Conservation (phyloP, 1,284 basidiomycete species). For the Coriolopsis trogii region DNA sequence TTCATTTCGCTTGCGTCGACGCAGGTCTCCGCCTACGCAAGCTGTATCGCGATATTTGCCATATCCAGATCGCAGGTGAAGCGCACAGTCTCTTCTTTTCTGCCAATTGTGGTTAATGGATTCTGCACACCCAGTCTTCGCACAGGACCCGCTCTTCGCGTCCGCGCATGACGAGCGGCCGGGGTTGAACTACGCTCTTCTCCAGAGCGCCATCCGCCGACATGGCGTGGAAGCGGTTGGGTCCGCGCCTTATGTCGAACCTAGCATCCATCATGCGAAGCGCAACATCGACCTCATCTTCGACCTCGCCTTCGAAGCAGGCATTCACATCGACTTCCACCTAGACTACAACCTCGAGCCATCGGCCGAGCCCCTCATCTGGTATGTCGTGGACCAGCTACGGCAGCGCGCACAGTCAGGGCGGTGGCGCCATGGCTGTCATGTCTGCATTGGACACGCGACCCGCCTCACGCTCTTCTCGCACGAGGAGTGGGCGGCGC, state of each 20-base stretch:
- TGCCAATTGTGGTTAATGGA: conserved; percentile 7
- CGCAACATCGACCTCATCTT: conserved; percentile 58
- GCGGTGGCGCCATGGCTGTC: conserved; percentile 27
- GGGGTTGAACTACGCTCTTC: conserved; percentile 47
- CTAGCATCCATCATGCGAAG: conserved; percentile 46
- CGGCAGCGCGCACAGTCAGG: conserved; percentile 26
- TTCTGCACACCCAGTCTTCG: conserved; percentile 49
- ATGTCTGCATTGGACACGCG: conserved; percentile 62
- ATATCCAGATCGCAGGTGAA: conserved; percentile 60
- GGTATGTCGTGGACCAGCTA: conserved; percentile 50
- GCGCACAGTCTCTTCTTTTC: not conserved
- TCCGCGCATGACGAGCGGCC: conserved; percentile 36
- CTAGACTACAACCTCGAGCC: conserved; percentile 66
- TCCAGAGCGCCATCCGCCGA: conserved; percentile 41
- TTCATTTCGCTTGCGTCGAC: conserved; percentile 52
- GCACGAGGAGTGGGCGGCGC: conserved; percentile 45
- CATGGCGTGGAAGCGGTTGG: conserved; percentile 53
- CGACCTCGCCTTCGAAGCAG: conserved; percentile 43
- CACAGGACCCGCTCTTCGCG: conserved; percentile 60
- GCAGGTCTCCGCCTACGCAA: conserved; percentile 50
- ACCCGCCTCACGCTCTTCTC: conserved; percentile 59
- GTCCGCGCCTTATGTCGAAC: conserved; percentile 68
- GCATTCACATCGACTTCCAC: conserved; percentile 61
- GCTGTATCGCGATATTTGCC: conserved; percentile 48
- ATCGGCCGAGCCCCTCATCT: conserved; percentile 52